Base-by-base conservation (phyloP, 495 filamentous ascomycete species). In the Peziza echinospora region DNA sequence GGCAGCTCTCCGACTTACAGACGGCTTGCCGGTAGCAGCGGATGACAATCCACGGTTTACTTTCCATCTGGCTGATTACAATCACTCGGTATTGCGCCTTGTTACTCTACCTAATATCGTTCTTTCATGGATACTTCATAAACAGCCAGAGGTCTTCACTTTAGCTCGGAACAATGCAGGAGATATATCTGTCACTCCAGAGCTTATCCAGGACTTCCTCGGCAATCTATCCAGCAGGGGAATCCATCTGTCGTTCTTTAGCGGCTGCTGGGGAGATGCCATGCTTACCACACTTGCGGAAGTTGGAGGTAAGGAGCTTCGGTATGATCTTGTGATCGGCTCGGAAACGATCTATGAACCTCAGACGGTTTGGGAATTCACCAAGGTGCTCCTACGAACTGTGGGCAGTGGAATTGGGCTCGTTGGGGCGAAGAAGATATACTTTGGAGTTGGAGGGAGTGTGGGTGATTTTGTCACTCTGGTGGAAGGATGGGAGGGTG, bases 311-410 rank as follows among this genome's bases (percentile, higher is more conserved):
- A 17, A 3, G 13, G 62, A 69, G 11, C 58, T 83, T 26, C 60
- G 78, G 17, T 56, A 51, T 40, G 54, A 39, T 51, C 61, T 89
- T 19, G 63, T 93, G 10, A 65, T 96, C 23, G 89, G 82, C 0
- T 85, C 84, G 17, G 89, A 97, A 63, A 97, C 89, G 5, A 94
- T 97, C 30, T 97, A 97, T 63, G 86, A 82, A 0, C 84, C 83
- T 0, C 65, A 72, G 41, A 80, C 81, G 1, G 66, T 92, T 41
- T 58, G 53, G 9, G 67, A 75, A 2, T 97, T 97, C 63, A 74
- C 78, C 10, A 70, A 78, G 47, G 79, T 79, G 5, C 62, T 96
- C 25, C 58, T 84, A 42, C 64, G 61, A 24, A 62, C 51, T 5
- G 47, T 61, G 9, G 60, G 52, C 3, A 56, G 61, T 1, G 55